Conservation (phyloP, 2,329 filamentous ascomycete species). For the Colletotrichum sp. region DNA sequence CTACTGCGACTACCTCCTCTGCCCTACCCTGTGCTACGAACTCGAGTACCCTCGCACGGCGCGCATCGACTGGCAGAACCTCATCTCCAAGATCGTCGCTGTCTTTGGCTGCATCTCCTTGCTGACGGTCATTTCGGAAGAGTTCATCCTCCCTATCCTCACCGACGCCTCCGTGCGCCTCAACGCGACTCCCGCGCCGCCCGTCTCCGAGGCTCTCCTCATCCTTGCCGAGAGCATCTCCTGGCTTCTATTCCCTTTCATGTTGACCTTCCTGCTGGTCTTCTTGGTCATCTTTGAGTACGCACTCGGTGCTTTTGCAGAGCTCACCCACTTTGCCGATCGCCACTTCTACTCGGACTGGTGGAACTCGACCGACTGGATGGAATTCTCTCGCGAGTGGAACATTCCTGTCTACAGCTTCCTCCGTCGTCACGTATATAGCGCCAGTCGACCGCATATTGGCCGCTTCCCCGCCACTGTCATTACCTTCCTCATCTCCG, state of each 20-base stretch:
- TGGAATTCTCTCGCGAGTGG: conserved; percentile 96
- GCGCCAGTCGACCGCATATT: conserved; percentile 77
- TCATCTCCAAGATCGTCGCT: conserved; percentile 85
- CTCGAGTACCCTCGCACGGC: conserved; percentile 88
- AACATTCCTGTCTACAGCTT: conserved; percentile 98
- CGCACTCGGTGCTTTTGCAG: conserved; percentile 89
- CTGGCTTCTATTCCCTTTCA: conserved; percentile 93
- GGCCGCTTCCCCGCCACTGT: conserved; percentile 80
- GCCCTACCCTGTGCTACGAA: conserved; percentile 96
- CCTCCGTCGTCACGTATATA: conserved; percentile 92
- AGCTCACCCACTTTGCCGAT: conserved; percentile 92
- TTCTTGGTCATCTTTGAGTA: conserved; percentile 99
- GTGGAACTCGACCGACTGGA: conserved; percentile 85
- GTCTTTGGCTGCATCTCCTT: conserved; percentile 97
- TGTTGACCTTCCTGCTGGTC: conserved; percentile 92
- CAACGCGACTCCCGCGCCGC: conserved; percentile 37
- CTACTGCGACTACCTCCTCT: conserved; percentile 86
- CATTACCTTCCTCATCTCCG: conserved; percentile 90
- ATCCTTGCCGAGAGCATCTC: conserved; percentile 90
- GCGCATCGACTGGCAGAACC: conserved; percentile 77
- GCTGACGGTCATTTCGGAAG: conserved; percentile 87
- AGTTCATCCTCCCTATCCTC: conserved; percentile 93
- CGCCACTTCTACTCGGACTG: conserved; percentile 88
- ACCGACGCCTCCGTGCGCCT: conserved; percentile 68
- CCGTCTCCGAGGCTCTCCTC: conserved; percentile 71